Evolutionary conservation across 1,139 yeast species (phyloP).

Genomic region (Lodderomyces beijingensis): DNA sequence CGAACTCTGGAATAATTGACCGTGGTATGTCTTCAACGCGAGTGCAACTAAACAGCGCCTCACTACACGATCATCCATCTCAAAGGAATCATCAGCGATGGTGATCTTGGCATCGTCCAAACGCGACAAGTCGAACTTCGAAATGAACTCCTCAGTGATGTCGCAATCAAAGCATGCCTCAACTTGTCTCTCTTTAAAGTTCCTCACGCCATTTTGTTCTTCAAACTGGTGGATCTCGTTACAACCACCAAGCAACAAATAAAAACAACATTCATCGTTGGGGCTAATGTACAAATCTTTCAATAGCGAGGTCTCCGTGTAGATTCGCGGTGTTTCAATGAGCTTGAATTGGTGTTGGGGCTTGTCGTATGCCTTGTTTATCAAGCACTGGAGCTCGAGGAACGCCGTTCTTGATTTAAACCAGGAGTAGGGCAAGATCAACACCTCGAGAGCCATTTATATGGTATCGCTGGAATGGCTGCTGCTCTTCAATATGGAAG

Average conservation of each 20-base stretch:
- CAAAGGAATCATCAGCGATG: constrained; percentile 17
- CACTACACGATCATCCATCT: constrained; percentile 16
- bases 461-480: too few species aligned
- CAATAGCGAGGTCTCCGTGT: constrained; percentile 21
- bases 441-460: constrained; percentile 20
- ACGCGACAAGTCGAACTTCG: constrained; percentile 14
- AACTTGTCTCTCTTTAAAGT: constrained; percentile 17
- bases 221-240: constrained; percentile 15
- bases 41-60: constrained; percentile 39
- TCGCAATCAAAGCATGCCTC: constrained; percentile 25
- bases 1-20: constrained; percentile 6
- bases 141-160: constrained; percentile 19
- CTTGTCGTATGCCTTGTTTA: constrained; percentile 49
- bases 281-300: constrained; percentile 22
- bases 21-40: constrained; percentile 32
- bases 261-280: constrained; percentile 18
- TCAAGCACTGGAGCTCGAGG: constrained; percentile 17
- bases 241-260: constrained; percentile 28
- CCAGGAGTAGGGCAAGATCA: constrained; percentile 25
- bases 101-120: constrained; percentile 15
- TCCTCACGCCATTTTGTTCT: constrained; percentile 13
- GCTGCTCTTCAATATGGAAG: too few species aligned
- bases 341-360: constrained; percentile 40
- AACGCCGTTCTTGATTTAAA: constrained; percentile 14
- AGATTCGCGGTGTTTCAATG: constrained; percentile 41